Base-by-base conservation (phyloP, 1,284 basidiomycete species). In the Amylostereum chailletii region DNA sequence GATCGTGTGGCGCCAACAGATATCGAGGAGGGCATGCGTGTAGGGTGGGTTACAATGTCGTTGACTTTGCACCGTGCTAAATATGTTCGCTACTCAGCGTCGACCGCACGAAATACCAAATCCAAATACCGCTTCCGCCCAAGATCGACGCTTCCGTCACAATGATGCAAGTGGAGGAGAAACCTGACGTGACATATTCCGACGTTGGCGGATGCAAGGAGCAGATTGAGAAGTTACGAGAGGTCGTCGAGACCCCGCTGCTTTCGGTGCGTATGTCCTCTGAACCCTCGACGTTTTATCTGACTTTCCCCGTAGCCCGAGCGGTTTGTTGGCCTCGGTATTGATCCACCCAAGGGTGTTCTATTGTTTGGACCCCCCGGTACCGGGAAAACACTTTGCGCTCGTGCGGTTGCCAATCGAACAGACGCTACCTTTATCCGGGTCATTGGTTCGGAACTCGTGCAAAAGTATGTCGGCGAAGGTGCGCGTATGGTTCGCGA, bases 81-180 rank as follows among this genome's bases (percentile, higher is more conserved):
- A n/a, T 27, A 30, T 33, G 48, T 44, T 48, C 29, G 56, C 34
- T 34, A 4, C 27, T 6, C 50, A 89, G 91, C 55, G 85, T 94
- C 57, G 88, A 94, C 67, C 82, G 91, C 46, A 94, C 87, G 59
- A 98, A 97, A 68, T 99, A 99, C 66, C 94, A 98, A 68, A 99
- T 99, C 57, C 93, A 97, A 71, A 98, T 99, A 57, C 96, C 96
- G n/a, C 71, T 99, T n/a, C 96, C 96, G 41, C 96, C 96, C 37
- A 97, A 96, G 74, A 99, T 99, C 58, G 96, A 99, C 66, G 94
- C 96, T 2, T 96, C 94, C 0, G 96, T 99, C 3, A 99, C 96
- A 10, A 98, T 99, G 95, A 99, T 99, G 96, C 95, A 99, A 69
- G 95, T 99, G 42, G 95, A 99, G 67, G 95, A 99, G 71, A 95